Evolutionary conservation across 257 asterid species (phyloP).

Genomic region (Rauvolfia tetraphylla): DNA sequence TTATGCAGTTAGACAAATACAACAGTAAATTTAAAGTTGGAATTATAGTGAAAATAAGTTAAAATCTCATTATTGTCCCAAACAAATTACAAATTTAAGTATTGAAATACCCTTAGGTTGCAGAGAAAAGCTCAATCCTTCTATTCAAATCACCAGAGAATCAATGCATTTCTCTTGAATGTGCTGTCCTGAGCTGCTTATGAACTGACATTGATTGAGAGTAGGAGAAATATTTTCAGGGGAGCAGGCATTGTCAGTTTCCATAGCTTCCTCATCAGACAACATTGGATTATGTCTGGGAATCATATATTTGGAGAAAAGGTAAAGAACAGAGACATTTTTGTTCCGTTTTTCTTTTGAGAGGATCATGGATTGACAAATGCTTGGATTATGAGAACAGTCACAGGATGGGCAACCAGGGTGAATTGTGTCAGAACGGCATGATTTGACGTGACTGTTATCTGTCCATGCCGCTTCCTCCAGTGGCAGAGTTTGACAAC

Average conservation of each 20-base stretch:
- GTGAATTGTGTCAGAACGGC: conserved; percentile 27
- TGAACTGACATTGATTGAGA: conserved; percentile 21
- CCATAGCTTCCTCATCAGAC: conserved; percentile 24
- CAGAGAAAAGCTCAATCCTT: neutral
- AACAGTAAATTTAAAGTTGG: neutral
- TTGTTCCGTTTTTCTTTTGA: conserved; percentile 23
- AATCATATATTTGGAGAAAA: conserved; percentile 53
- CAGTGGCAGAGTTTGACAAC: conserved; percentile 26
- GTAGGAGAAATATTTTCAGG: conserved; percentile 25
- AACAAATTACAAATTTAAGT: neutral
- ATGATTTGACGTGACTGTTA: conserved; percentile 22
- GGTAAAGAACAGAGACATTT: conserved; percentile 48
- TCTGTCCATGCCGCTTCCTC: conserved; percentile 27
- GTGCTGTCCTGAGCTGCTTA: conserved; percentile 8
- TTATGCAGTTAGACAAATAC: neutral
- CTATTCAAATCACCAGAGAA: neutral
- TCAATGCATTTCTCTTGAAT: conserved; percentile 15
- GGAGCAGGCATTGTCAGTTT: conserved; percentile 24
- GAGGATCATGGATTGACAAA: conserved; percentile 25
- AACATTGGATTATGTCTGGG: conserved; percentile 25
- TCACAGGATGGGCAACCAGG: conserved; percentile 33
- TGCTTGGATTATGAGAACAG: conserved; percentile 23
- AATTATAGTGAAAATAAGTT: neutral
- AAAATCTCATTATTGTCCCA: neutral
- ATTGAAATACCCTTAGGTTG: neutral